These are phyloP conservation scores for Aspergillus nomiae DNA, from an alignment of 2,329 filamentous ascomycete species.

Conservation along the genomic window DNA sequence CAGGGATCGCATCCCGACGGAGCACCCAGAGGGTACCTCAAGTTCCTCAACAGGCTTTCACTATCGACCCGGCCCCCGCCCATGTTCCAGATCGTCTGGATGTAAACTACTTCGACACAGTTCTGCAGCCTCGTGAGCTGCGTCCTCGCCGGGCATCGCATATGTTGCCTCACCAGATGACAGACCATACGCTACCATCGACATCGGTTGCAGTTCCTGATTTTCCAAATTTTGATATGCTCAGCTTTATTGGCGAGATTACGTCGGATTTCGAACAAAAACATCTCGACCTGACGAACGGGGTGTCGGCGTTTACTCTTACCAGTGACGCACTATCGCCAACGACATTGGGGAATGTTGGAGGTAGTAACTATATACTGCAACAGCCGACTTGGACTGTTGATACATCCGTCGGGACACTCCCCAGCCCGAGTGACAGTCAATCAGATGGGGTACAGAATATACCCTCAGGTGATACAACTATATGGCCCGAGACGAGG, in stretches of 20 bases:
- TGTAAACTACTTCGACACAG: conserved; percentile 31
- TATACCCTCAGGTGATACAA: not conserved
- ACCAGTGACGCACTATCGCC: conserved; percentile 15
- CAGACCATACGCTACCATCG: conserved; percentile 12
- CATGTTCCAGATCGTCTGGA: conserved; percentile 21
- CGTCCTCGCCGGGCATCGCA: conserved; percentile 8
- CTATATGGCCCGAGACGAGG: conserved; percentile 23
- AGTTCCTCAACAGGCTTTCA: not conserved
- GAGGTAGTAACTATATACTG: not conserved
- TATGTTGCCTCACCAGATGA: not conserved
- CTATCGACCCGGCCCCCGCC: not conserved
- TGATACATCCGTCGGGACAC: not conserved
- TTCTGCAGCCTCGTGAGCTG: conserved; percentile 30
- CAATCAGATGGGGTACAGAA: not conserved
- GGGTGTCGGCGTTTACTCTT: conserved; percentile 17
- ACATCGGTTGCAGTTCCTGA: conserved; percentile 8
- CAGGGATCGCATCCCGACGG: conserved; percentile 13
- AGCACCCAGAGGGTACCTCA: not conserved
- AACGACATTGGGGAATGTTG: not conserved
- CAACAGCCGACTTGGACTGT: not conserved
- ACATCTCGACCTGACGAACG: conserved; percentile 33
- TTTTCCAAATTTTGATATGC: conserved; percentile 34
- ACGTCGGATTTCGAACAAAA: conserved; percentile 39
- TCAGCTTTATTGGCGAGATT: conserved; percentile 40
- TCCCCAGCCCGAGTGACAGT: not conserved